Evolutionary conservation across 768 basidiomycete species (phyloP).

Genomic region (Hygrocybe coccinea): DNA sequence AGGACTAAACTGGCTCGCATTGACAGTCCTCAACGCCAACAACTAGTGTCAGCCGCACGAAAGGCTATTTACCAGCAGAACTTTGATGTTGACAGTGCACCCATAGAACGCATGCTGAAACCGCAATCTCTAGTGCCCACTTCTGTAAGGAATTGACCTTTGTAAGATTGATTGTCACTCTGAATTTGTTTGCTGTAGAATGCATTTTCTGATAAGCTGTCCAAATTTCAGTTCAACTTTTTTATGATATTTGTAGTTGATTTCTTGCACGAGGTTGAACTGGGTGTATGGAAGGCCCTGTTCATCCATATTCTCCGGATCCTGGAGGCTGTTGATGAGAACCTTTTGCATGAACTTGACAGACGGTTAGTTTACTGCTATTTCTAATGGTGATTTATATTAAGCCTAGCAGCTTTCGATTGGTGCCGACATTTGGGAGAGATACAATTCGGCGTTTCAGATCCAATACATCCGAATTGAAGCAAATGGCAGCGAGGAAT

Average conservation of each 20-base stretch:
- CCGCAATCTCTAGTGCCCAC: neutral
- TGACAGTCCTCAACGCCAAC: slow-evolving; percentile 5
- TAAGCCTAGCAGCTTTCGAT: slow-evolving; percentile 13
- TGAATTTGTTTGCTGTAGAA: neutral
- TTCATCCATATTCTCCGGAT: slow-evolving; percentile 27
- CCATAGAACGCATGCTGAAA: neutral
- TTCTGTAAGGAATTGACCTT: neutral
- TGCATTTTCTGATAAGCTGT: neutral
- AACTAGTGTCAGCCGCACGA: neutral
- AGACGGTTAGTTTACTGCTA: slow-evolving; percentile 11
- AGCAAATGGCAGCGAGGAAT: slow-evolving; percentile 25
- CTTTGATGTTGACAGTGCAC: neutral
- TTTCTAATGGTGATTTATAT: neutral
- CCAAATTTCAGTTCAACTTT: slow-evolving; percentile 12
- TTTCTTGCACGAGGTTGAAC: slow-evolving; percentile 28
- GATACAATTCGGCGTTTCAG: slow-evolving; percentile 24
- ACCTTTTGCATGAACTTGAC: slow-evolving; percentile 13
- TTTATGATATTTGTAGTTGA: slow-evolving; percentile 22
- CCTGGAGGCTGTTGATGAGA: slow-evolving; percentile 10
- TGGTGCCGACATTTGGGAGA: slow-evolving; percentile 15
- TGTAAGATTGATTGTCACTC: neutral
- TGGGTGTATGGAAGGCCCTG: slow-evolving; percentile 27
- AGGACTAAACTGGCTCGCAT: neutral
- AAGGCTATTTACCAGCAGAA: slow-evolving; percentile 2
- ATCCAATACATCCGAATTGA: slow-evolving; percentile 23